Evolutionary conservation across 352 stramenopile species (phyloP).

Genomic region (Globisporangium sylvaticum): DNA sequence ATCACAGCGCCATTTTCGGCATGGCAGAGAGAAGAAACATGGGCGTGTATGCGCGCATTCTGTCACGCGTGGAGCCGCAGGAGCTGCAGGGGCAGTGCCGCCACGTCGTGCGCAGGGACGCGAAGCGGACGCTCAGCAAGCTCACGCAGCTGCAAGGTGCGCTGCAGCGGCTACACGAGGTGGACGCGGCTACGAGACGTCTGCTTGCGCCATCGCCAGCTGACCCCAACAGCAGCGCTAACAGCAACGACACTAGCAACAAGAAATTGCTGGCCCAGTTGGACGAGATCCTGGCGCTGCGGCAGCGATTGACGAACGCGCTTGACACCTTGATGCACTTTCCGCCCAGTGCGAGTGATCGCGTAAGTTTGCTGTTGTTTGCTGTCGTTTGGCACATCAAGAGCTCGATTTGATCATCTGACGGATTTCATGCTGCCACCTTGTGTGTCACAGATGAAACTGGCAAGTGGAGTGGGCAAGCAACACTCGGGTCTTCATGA

Average conservation of each 20-base stretch:
- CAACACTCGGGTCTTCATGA: not conserved
- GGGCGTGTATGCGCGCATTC: constrained; percentile 30
- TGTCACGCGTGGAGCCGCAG: constrained; percentile 21
- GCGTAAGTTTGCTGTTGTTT: not conserved
- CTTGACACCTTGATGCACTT: not conserved
- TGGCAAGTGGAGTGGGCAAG: not conserved
- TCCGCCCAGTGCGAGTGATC: not conserved
- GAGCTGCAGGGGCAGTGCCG: constrained; percentile 23
- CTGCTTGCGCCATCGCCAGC: constrained; percentile 15
- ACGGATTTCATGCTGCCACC: not conserved
- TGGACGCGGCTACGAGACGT: constrained; percentile 21
- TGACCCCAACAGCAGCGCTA: not conserved
- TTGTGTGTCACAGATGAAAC: not conserved
- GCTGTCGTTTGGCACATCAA: not conserved
- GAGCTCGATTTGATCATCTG: not conserved
- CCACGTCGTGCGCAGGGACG: constrained; percentile 18
- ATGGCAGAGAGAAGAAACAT: not conserved
- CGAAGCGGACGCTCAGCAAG: not conserved
- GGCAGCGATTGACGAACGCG: not conserved
- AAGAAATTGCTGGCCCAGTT: not conserved
- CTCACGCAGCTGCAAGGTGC: constrained; percentile 13
- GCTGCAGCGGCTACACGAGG: constrained; percentile 21
- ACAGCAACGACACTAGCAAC: not conserved
- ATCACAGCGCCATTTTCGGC: not conserved
- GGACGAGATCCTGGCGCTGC: not conserved